Evolutionary conservation across 129 eudicot species (phyloP).

Genomic region (Heracleum sosnowskyi): DNA sequence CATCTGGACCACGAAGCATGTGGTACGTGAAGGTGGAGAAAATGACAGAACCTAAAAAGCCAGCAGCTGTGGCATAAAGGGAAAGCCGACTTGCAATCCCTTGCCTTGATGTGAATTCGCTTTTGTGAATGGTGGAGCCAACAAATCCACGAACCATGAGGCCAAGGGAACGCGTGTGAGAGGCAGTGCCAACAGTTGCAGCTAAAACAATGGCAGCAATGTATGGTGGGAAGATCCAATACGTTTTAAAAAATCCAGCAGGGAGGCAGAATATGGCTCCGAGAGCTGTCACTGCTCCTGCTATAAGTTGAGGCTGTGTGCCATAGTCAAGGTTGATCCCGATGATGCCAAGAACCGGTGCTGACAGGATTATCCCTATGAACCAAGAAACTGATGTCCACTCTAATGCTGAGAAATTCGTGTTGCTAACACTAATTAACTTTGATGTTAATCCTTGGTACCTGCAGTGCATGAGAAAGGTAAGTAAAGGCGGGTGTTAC

Average conservation of each 20-base stretch:
- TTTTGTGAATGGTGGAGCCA: slow-evolving; percentile 36
- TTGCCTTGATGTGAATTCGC: slow-evolving; percentile 43
- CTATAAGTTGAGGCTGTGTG: slow-evolving; percentile 42
- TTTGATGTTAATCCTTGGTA: slow-evolving; percentile 40
- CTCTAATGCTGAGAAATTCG: slow-evolving; percentile 45
- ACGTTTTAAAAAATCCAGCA: slow-evolving; percentile 55
- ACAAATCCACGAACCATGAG: slow-evolving; percentile 36
- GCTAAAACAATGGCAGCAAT: slow-evolving; percentile 53
- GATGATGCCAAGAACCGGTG: slow-evolving; percentile 49
- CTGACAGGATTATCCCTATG: slow-evolving; percentile 47
- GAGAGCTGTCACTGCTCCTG: slow-evolving; percentile 49
- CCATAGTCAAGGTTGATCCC: slow-evolving; percentile 63
- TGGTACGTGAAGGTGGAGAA: slow-evolving; percentile 59
- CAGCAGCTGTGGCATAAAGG: slow-evolving; percentile 54
- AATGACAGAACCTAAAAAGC: slow-evolving; percentile 54
- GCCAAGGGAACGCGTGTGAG: slow-evolving; percentile 35
- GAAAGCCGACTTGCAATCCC: slow-evolving; percentile 56
- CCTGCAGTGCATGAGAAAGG: slow-evolving; percentile 25
- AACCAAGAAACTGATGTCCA: slow-evolving; percentile 89
- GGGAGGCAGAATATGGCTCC: slow-evolving; percentile 85
- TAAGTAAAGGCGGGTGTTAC: background rate
- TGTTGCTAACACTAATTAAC: slow-evolving; percentile 29
- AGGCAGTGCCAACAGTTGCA: slow-evolving; percentile 43
- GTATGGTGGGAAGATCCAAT: slow-evolving; percentile 75
- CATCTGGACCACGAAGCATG: slow-evolving; percentile 54